Conservation (phyloP, 768 basidiomycete species). For the Amanita brunnescens region DNA sequence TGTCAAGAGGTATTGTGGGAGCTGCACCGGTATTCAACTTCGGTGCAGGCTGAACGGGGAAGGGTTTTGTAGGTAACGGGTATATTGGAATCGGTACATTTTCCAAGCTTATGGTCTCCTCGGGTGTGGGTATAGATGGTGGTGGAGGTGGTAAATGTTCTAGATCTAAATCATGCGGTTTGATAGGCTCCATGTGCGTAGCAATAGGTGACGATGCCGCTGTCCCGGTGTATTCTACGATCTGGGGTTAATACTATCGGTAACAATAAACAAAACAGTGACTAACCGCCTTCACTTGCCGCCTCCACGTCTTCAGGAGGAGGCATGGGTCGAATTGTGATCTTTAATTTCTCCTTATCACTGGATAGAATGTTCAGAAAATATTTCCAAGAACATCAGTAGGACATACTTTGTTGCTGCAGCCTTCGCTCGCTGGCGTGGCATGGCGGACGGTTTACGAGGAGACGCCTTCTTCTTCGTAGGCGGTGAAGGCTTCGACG, state of each 20-base stretch:
- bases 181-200: conserved; percentile 26
- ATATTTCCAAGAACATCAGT: conserved; percentile 1
- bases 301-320: conserved; percentile 42
- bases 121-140: conserved; percentile 18
- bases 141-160: conserved; percentile 31
- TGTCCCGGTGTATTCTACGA: conserved; percentile 52
- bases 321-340: conserved; percentile 24
- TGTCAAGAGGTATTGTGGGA: conserved; percentile 58
- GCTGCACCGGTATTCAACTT: conserved; percentile 74
- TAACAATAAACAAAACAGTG: neutral
- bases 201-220: conserved; percentile 65
- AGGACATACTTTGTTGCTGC: conserved; percentile 21
- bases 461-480: conserved; percentile 43
- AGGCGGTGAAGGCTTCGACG: conserved; percentile 24
- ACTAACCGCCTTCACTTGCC: conserved; percentile 50
- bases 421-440: conserved; percentile 28
- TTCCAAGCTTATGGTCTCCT: conserved; percentile 46
- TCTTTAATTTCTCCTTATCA: conserved; percentile 20
- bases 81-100: conserved; percentile 61
- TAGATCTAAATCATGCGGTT: conserved; percentile 41
- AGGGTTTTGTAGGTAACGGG: conserved; percentile 75
- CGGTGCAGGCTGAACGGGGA: conserved; percentile 69
- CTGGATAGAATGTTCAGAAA: conserved; percentile 10
- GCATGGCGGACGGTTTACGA: conserved; percentile 31
- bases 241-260: conserved; percentile 8